These are phyloP conservation scores for Hirschioporus abietinus DNA, from an alignment of 768 basidiomycete genomes.

Conservation along the genomic window DNA sequence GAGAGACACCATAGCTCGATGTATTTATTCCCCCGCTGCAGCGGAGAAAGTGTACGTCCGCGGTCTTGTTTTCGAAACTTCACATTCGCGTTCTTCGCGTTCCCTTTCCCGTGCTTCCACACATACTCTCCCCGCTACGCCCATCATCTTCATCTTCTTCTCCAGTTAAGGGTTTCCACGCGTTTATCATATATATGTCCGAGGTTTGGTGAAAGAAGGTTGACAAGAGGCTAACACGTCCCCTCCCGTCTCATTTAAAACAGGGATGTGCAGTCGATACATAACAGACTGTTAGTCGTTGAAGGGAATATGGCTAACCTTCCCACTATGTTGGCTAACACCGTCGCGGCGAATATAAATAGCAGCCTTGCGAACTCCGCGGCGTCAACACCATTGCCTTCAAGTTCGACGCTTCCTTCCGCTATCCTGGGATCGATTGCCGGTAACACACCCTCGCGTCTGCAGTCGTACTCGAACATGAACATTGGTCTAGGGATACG, in stretches of 20 bases:
- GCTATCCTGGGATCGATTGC: not conserved
- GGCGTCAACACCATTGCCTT: not conserved
- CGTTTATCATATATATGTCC: not conserved
- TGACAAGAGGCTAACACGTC: not conserved
- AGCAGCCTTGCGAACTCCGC: conserved; percentile 1
- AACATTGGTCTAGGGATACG: not conserved
- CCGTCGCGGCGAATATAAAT: not conserved
- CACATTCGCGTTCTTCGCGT: not conserved
- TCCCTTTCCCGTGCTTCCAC: not conserved
- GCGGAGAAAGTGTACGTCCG: conserved; percentile 74
- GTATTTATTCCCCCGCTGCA: conserved; percentile 75
- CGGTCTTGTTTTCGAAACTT: not conserved
- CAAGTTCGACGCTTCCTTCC: not conserved
- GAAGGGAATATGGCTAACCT: conserved; percentile 37
- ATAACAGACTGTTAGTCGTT: conserved; percentile 71
- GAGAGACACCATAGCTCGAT: conserved; percentile 67
- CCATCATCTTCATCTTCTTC: not conserved
- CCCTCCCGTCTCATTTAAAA: conserved; percentile 6
- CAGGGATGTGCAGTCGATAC: conserved; percentile 77
- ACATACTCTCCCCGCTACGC: not conserved
- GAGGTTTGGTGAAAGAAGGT: not conserved
- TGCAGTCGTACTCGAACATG: not conserved
- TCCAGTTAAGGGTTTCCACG: not conserved
- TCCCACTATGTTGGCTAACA: not conserved
- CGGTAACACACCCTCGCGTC: not conserved